phyloP scores from a whole-genome alignment of 805 yeast species.

The Candida sphagnicola region DNA sequence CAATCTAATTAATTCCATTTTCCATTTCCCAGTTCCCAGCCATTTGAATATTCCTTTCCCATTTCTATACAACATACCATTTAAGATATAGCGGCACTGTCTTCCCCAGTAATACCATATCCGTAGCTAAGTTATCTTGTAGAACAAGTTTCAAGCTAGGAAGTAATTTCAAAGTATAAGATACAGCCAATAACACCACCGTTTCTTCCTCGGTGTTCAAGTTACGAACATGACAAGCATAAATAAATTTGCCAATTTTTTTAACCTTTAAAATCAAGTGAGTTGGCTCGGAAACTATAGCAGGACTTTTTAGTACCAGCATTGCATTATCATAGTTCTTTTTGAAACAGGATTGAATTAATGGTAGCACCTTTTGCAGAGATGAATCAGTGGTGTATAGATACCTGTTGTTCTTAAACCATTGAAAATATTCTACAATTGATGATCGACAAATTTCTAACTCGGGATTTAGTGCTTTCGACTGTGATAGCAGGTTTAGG shows the following conservation, averaged over 20 bases:
- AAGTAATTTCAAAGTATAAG: background rate
- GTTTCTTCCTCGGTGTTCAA: background rate
- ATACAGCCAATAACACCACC: slow-evolving; percentile 2
- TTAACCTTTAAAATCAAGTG: slow-evolving; percentile 3
- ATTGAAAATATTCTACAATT: background rate
- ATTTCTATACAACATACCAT: background rate
- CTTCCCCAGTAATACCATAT: background rate
- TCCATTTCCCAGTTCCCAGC: background rate
- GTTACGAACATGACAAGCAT: background rate
- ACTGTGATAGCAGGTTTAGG: background rate
- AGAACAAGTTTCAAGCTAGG: background rate
- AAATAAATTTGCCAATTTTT: slow-evolving; percentile 1
- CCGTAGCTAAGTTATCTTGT: background rate
- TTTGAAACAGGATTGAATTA: background rate
- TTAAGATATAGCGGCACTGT: background rate
- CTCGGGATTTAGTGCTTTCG: background rate
- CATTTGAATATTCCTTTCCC: background rate
- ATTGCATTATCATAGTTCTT: background rate
- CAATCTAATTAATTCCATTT: background rate
- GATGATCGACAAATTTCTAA: background rate
- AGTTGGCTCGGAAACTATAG: slow-evolving; percentile 2
- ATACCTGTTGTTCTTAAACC: slow-evolving; percentile 1
- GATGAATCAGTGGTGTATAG: background rate
- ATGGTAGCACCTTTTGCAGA: background rate
- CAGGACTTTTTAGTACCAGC: no score